Base-by-base conservation (phyloP, 345 rosid species). In the Salix purpurea region DNA sequence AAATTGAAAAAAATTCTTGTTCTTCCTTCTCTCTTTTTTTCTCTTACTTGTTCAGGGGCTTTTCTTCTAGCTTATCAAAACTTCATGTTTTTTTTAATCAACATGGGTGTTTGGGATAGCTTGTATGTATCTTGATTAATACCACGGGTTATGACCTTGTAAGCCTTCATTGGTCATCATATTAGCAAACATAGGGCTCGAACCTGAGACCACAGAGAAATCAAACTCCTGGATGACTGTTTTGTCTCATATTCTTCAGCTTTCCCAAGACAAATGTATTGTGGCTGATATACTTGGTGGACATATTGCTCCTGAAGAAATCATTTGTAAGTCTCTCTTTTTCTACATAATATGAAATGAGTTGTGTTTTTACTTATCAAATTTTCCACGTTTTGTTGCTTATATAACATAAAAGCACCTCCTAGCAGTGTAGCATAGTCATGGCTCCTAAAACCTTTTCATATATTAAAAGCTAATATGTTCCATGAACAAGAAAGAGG, bases 211-310 rank as follows among this genome's bases (percentile, higher is more conserved):
- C 2, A 28, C 30, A 28, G 30, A 28, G 2, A 28, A 28, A 28
- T 28, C 30, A 28, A 28, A 28, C 30, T 2, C 30, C 30, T 28
- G 30, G 30, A 2, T 30, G 4, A 23, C 26, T 39, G 34, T 14
- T 76, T n/a, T 65, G 67, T 30, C 19, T n/a, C 62, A 7, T 26
- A 34, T 46, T 87, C 70, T 67, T 73, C 94, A 96, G 97, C 83
- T 94, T 92, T 48, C 90, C 98, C 18, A 90, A 84, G 80, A 96
- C 98, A 56, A 96, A 96, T 81, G 95, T 94, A 78, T 77, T 96
- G 16, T 96, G 98, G 98, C 77, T 94, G 88, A 76, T 88, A 50
- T 96, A 96, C 82, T 85, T 96, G 83, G 92, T 92, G 74, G 98
- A 91, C 76, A 89, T 88, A 74, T 74, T 96, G 77, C 97, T 94